Evolutionary conservation across 2,329 filamentous ascomycete genomes (phyloP), one percentile per base, ranked within the genome.

Genomic region (Ceratocystis cubensis): DNA sequence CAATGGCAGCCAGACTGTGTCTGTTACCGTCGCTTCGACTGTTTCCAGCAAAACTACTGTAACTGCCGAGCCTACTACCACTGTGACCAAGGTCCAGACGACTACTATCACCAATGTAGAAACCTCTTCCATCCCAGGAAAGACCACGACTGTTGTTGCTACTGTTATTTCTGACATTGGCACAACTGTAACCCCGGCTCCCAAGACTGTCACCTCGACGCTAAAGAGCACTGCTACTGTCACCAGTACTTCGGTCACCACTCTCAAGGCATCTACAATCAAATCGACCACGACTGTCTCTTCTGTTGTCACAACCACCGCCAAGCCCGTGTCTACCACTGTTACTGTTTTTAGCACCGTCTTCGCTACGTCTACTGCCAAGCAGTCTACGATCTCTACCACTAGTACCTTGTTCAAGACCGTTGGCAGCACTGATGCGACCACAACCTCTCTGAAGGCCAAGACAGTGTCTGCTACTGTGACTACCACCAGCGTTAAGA

Each of bases 181-280:
- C 8, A 46, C 61, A 41, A 63, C 61, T 25, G 25, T 63, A 8
- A 63, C 61, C 13, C 61, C 61, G 1, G 44, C 44, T 48, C 41
- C 45, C 22, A 46, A 46, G 41, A 63, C 25, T 45, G 61, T 28
- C 15, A 63, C 61, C 22, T 46, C 61, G 13, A 63, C 61, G 15
- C 3, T 63, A 13, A 63, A 63, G 61, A 48, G 20, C 61, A 63
- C 61, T 17, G 7, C 22, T 2, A 63, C 44, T 22, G 61, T 63
- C 8, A 64, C 46, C 46, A 56, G 45, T 20, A 53, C 63, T 33
- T 20, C 28, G 8, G 48, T 53, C 13, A 56, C 28, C 45, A 64
- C 63, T 25, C 22, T 48, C 63, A 64, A 64, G 63, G 63, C 17
- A 8, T 64, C 63, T 7, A 64, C 63, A 13, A 33, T 64, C 63